Base-by-base conservation (phyloP, 1,139 yeast species). In the Blastobotrys niveus region DNA sequence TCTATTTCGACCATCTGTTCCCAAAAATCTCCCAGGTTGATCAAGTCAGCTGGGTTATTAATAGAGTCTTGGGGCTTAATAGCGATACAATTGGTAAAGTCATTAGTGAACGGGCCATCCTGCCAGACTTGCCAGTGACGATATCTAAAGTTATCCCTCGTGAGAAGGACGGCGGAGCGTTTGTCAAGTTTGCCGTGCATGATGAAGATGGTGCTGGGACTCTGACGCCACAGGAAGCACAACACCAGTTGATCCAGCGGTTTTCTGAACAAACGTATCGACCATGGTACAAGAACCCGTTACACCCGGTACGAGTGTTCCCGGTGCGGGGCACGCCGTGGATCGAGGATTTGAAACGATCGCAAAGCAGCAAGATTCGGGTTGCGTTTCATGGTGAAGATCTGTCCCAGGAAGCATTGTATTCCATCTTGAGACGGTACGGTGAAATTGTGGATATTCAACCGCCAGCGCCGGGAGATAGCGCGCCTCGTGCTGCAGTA, bases 261-360 rank as follows among this genome's bases (percentile, higher is more conserved):
- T 6, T 33, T 49, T 4, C 42, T 41, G 9, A 54, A 3, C 47
- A 53, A 10, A 36, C 51, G 47, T 54, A 47, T 39, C 54, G 58
- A 3, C 62, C 59, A 4, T 58, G 63, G 60, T 60, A 35, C 26
- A 45, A 33, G n/a, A 58, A 61, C 55, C 54, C 73, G 52, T 52
- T 63, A 58, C 48, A 68, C 62, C 45, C 66, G 62, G 58, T 72
- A 79, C 64, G 62, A 66, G 58, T 83, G 68, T 45, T 82, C 72
- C 79, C 85, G 0, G 97, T 93, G 1, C 82, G 82, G 54, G 98
- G 98, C 48, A 73, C 78, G 0, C 98, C 98, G 0, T 91, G 97
- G 96, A 84, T 91, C 51, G 97, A 91, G 64, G 98, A 91, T 61
- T 70, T 91, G 59, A 75, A 84, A 53, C 68, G 96, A 52, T 75